Evolutionary conservation across 2,329 filamentous ascomycete species (phyloP), one percentile per base, ranked within the genome.

Genomic region (Coniochaeta pulveracea): DNA sequence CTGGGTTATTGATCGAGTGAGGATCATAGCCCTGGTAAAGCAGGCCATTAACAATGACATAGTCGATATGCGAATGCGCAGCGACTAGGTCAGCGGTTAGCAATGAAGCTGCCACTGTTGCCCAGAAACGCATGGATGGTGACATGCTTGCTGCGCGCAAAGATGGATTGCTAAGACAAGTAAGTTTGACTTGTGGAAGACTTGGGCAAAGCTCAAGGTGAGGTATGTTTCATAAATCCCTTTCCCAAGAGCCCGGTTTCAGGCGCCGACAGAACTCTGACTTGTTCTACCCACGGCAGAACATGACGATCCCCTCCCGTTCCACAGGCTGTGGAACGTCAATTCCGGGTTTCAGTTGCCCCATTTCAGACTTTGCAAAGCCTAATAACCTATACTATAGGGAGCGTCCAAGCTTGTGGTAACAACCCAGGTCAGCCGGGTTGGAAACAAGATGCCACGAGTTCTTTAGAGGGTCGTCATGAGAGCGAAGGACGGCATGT

Each of bases 11-110:
- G 24, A 27, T 1, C 2, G 37, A 35, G 5, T 42, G 42, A 4
- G 50, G 44, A 28, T 61, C 44, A 47, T 58, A 66, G 26, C 63
- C 63, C 17, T 51, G 42, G 46, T 64, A 64, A 43, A 55, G 62
- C 4, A 48, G 49, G 32, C 66, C 66, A 39, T 65, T 61, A 33
- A 64, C 57, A 33, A 61, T 55, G 34, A 56, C 42, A 41, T 49
- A 48, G 14, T 42, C 33, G 34, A 56, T 44, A 36, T 51, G 52
- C 5, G 52, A 54, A 32, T 55, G 52, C 3, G 44, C 42, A 10
- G 27, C 29, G 48, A 11, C 29, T n/a, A 23, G 19, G n/a, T 23
- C 16, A 19, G 10, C n/a, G n/a, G 29, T 6, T 6, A 10, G 9
- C n/a, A 16, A 7, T 14, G 19, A 6, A 10, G 11, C 11, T 5